phyloP scores from a whole-genome alignment of 306 rosid species.

The Hippophae rhamnoides region DNA sequence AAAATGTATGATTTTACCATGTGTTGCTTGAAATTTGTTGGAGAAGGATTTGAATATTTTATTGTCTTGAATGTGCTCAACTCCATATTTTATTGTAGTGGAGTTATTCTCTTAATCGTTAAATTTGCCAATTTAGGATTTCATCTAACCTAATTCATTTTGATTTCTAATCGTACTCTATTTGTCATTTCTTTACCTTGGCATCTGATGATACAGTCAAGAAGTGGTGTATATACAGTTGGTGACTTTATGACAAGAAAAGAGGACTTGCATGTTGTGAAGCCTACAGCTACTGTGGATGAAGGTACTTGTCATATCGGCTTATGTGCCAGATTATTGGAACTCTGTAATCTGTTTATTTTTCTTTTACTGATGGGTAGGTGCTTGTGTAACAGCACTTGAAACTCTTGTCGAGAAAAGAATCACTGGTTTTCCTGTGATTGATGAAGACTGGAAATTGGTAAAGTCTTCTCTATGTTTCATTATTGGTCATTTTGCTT shows the following conservation, averaged over 20 bases:
- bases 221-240: conserved; percentile 48
- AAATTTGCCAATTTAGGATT: not conserved
- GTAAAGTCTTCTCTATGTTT: conserved; percentile 21
- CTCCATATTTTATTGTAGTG: too few species aligned
- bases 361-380: not conserved
- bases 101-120: too few species aligned
- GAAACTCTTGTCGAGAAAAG: conserved; percentile 68
- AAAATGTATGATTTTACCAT: not conserved
- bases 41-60: too few species aligned
- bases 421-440: conserved; percentile 86
- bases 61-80: too few species aligned
- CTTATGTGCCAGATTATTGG: not conserved
- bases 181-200: not conserved
- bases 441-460: conserved; percentile 88
- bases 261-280: conserved; percentile 54
- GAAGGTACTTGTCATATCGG: conserved; percentile 39
- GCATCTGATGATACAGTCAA: conserved; percentile 28
- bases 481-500: not conserved
- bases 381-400: conserved; percentile 42
- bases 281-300: conserved; percentile 64
- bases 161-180: not conserved
- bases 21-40: too few species aligned
- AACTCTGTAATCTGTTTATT: not conserved
- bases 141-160: not conserved
- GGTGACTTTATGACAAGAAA: conserved; percentile 86